Evolutionary conservation across 140 eudicot genomes (phyloP), one percentile per base, ranked within the genome.

Genomic region (Senecio squalidus): DNA sequence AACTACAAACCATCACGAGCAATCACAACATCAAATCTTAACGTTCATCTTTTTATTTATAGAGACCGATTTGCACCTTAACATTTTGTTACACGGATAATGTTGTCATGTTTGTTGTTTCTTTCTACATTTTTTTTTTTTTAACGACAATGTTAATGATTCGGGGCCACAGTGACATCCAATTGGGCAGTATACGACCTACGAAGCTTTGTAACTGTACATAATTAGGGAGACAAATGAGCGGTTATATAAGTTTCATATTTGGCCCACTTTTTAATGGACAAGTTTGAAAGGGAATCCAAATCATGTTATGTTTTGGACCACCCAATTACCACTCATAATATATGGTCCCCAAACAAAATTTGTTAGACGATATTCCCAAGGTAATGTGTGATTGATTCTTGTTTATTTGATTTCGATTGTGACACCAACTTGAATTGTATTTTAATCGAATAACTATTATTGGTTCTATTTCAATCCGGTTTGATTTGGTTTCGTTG

Each of bases 281-380:
- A 17, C 58, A 30, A 8, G 13, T 51, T 28, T 54, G 43, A 28
- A 27, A 28, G 5, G 23, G 60, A 54, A 54, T 54, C 60, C 41
- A 54, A 29, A 5, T 29, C 15, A 28, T 54, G 13, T 30, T 28
- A 28, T 9, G 60, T 29, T 15, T 29, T 15, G 41, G 60, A 54
- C 41, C 60, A 54, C 16, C 7, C 16, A 54, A 29, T 54, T 54
- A 17, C 4, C n/a, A 17, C 2, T 17, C 41, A 1, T 29, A 54
- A 15, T 6, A 29, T 14, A 48, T 54, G 60, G 60, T 54, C 60
- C 60, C 59, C 60, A 23, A 15, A 50, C 11, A 14, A 29, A 8
- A 53, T 53, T 22, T 53, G 39, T 7, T 52, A 27, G 14, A 52
- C 43, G 43, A 36, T 36, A 36, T 36, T 36, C 43, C 43, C 43